Evolutionary conservation across 2,329 filamentous ascomycete genomes (phyloP), one percentile per base, ranked within the genome.

Genomic region (Alternaria arbusti): DNA sequence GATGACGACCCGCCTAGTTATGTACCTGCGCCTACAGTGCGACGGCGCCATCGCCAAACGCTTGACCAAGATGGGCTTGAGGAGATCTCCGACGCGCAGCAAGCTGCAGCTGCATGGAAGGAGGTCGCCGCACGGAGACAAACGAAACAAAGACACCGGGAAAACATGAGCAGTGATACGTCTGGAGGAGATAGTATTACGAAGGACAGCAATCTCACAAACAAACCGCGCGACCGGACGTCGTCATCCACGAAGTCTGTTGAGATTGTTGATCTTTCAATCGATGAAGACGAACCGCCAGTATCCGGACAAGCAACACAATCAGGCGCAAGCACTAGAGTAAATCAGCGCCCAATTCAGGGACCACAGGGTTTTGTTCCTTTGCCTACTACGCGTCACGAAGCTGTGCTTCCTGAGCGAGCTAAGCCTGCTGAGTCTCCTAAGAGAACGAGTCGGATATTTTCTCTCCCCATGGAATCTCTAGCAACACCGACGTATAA

Each of bases 31-130:
- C 8, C 26, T 7, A 17, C 45, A 8, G 49, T 25, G 22, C 54
- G 28, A 28, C 13, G 51, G 30, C 51, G 22, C 12, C 30, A 45
- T 45, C 46, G 36, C 7, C 61, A 59, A 25, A 63, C 50, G 9
- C 51, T 63, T 13, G 61, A 60, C 12, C 25, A 60, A 20, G 57
- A 60, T 60, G 57, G 52, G 26, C 45, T 63, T 32, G 45, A 63
- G 51, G 51, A 60, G 26, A 20, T 60, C 28, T 40, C 28, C 20
- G 8, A 52, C 6, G 61, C 51, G 44, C 51, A 56, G 36, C 43
- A 59, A 56, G 46, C 45, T 23, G 52, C 40, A 26, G 40, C 32
- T 55, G 57, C 45, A 40, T 60, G 57, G 57, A 46, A 56, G 28
- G 45, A 51, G n/a, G 57, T 57, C 23, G 57, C 46, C n/a, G 50